Base-by-base conservation (phyloP, 805 yeast species). In the Starmerella stigmatis region DNA sequence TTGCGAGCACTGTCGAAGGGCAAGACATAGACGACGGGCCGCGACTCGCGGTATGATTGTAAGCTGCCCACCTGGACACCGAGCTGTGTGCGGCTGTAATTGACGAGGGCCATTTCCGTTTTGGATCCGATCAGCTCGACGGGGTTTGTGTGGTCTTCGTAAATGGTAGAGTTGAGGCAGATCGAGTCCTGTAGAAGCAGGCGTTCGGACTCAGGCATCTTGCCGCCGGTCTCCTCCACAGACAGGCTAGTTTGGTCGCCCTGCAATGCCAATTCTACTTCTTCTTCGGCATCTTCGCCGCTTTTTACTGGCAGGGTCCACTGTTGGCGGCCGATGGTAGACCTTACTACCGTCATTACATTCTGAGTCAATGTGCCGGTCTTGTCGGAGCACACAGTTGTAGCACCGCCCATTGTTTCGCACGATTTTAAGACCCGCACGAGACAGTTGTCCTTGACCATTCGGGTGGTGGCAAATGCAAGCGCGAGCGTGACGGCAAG, bases 341-440 rank as follows among this genome's bases (percentile, higher is more conserved):
- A 94, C 13, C 40, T 26, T 10, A 86, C 95, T 5, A 92, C 86
- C 30, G 86, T 75, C 99, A 92, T 92, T 57, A 71, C 73, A 63
- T 92, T 92, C 62, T 86, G 94, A 1, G 99, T 92, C 46, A 92
- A 71, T 11, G 99, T 92, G 48, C 98, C 98, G 0, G 98, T 92
- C 63, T 92, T 89, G 67, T 92, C 98, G 0, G 96, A 86, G 64
- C 98, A 92, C 42, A 92, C 73, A 4, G 96, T 92, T 12, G 97
- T 92, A 2, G 96, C 98, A 38, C 94, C 86, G 34, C 99, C 98
- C 97, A 92, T 89, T 15, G 96, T 92, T 65, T 92, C 99, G 72
- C 98, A 92, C 37, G 94, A 80, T 58, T 79, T 80, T 54, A 92
- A 70, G 9, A 86, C 94, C 57, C 98, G 78, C n/a, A 92, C 99